phyloP scores from a whole-genome alignment of 176 grass and related monocot genomes.

The Areca catechu region DNA sequence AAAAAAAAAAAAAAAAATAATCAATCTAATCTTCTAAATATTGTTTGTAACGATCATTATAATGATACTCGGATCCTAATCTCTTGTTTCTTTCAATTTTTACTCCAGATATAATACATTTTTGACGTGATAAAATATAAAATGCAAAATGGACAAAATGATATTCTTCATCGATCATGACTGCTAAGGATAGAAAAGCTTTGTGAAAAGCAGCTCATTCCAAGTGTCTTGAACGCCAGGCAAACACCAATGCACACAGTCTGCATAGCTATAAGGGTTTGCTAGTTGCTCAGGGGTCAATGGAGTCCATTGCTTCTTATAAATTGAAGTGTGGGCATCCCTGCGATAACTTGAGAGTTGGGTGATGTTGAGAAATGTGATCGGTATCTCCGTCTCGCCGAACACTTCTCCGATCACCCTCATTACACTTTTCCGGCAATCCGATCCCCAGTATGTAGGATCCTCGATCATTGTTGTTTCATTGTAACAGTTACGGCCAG shows the following conservation, averaged over 20 bases:
- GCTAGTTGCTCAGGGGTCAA: conserved; percentile 37
- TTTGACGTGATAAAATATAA: no score
- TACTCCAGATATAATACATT: no score
- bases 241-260: conserved; percentile 73
- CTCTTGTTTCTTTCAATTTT: no score
- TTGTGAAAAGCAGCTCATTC: conserved; percentile 63
- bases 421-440: conserved; percentile 62
- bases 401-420: conserved; percentile 39
- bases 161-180: no score
- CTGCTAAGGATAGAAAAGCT: conserved; percentile 54
- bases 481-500: conserved; percentile 72
- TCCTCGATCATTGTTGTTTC: conserved; percentile 66
- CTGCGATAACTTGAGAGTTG: conserved; percentile 56
- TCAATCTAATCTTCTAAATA: no score
- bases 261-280: conserved; percentile 46
- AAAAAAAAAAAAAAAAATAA: no score
- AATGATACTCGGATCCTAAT: no score
- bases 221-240: conserved; percentile 62
- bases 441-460: conserved; percentile 61
- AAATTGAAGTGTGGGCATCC: conserved; percentile 68
- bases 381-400: conserved; percentile 34
- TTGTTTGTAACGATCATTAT: no score
- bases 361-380: conserved; percentile 56
- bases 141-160: no score
- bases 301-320: conserved; percentile 60